A percentile compares a stretch with the other conserved stretches of the same genome.
phyloP scores from a whole-genome alignment of 495 filamentous ascomycete genomes.

The Aspergillus kassunensis region DNA sequence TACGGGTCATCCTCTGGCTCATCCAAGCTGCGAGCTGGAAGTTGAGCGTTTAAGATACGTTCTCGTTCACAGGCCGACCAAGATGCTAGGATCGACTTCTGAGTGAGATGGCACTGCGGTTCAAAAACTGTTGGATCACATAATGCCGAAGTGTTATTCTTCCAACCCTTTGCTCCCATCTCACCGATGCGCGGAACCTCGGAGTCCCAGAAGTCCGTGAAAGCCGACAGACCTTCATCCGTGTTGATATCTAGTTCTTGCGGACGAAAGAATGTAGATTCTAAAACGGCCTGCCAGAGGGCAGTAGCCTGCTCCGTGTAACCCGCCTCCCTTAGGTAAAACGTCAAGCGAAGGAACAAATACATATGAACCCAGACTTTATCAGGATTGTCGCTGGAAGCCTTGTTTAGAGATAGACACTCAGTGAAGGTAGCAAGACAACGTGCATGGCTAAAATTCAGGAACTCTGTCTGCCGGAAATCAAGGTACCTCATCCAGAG shows the following conservation, averaged over 20 bases:
- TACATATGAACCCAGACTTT: constrained; percentile 57
- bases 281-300: constrained; percentile 79
- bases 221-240: constrained; percentile 35
- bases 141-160: constrained; percentile 15
- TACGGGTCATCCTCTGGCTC: constrained; percentile 74
- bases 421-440: constrained; percentile 54
- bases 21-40: constrained; percentile 64
- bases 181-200: constrained; percentile 82
- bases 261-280: constrained; percentile 64
- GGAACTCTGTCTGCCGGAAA: constrained; percentile 66
- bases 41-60: constrained; percentile 38
- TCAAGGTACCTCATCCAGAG: constrained; percentile 76
- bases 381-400: constrained; percentile 17
- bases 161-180: constrained; percentile 65
- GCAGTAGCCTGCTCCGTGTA: constrained; percentile 73
- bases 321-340: constrained; percentile 74
- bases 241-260: constrained; percentile 4
- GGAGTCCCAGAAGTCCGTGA: constrained; percentile 80
- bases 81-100: constrained; percentile 38
- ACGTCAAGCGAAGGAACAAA: constrained; percentile 67
- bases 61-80: constrained; percentile 64
- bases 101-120: constrained; percentile 7
- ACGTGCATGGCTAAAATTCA: constrained; percentile 64
- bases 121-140: constrained; percentile 21
- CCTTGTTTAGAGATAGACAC: constrained; percentile 50